Evolutionary conservation across 345 rosid species (phyloP), one percentile per base, ranked within the genome.

Genomic region (Acer saccharum): DNA sequence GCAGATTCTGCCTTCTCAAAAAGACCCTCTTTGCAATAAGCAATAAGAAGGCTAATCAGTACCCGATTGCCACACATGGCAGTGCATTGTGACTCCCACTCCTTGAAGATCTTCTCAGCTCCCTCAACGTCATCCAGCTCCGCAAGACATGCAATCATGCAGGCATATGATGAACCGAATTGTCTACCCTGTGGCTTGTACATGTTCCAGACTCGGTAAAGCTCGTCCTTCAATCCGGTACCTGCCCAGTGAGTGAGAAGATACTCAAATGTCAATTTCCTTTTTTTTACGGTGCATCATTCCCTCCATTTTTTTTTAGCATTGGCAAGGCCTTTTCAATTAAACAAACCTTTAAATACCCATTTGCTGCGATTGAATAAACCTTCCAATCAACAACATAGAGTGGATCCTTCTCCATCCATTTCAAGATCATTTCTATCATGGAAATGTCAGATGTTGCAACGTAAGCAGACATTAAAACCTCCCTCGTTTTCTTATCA

Each of bases 61-160:
- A 84, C 76, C 27, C 78, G 72, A 18, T 72, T 71, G 74, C 79
- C 80, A 48, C 54, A 78, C 6, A 2, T 12, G 6, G 80, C 61
- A 35, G 39, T 35, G 76, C 82, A 70, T 39, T 35, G 11, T 0
- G 83, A 81, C 57, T 72, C 69, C 80, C 75, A 84, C 78, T 84
- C 83, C 69, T 77, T 65, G 13, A 69, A 74, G 23, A 84, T 77
- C 61, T 57, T 74, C 71, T 84, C 85, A 21, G 87, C 85, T 17
- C 83, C 87, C 72, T 80, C 76, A n/a, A 79, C 41, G 64, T 84
- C 87, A 63, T 80, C 78, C 50, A 84, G 54, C 50, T 79, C 71
- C 1, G 39, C 17, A 7, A 84, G 77, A 32, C 83, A 64, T 11
- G 18, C 16, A 12, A 81, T 76, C 83, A 81, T 81, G 72, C 52